Percentiles rank a stretch among this genome's conserved stretches.
phyloP scores from a whole-genome alignment of 1,139 yeast species.

The Ogataea hybrid region DNA sequence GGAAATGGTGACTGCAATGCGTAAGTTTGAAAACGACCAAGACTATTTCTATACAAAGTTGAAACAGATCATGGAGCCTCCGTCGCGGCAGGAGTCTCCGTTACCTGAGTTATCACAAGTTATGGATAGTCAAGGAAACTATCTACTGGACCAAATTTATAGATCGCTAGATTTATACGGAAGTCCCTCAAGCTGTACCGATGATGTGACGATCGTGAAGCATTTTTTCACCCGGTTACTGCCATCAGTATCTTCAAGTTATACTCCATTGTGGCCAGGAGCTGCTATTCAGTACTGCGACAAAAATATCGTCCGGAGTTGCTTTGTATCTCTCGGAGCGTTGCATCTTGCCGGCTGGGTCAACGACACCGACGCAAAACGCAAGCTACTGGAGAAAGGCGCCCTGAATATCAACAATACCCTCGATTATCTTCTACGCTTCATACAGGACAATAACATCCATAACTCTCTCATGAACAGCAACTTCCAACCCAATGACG shows the following conservation, averaged over 20 bases:
- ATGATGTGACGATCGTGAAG: conserved; percentile 36
- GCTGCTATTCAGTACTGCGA: conserved; percentile 48
- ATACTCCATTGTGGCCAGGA: conserved; percentile 51
- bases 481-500: conserved; percentile 13
- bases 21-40: neutral
- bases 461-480: conserved; percentile 8
- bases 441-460: conserved; percentile 14
- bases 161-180: neutral
- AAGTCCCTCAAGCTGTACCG: neutral
- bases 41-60: conserved; percentile 4
- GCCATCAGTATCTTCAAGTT: conserved; percentile 47
- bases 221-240: conserved; percentile 47
- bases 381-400: conserved; percentile 42
- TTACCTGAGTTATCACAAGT: neutral
- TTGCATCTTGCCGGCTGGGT: conserved; percentile 36
- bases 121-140: conserved; percentile 5
- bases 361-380: conserved; percentile 2
- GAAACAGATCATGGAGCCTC: conserved; percentile 5
- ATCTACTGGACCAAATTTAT: conserved; percentile 7
- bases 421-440: conserved; percentile 42
- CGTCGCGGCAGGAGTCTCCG: neutral
- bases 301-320: conserved; percentile 47
- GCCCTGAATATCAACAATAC: conserved; percentile 46
- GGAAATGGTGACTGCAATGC: neutral
- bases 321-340: conserved; percentile 48